These are phyloP conservation scores for Deakozyma indianensis DNA, from an alignment of 805 yeast species.

Conservation along the genomic window DNA sequence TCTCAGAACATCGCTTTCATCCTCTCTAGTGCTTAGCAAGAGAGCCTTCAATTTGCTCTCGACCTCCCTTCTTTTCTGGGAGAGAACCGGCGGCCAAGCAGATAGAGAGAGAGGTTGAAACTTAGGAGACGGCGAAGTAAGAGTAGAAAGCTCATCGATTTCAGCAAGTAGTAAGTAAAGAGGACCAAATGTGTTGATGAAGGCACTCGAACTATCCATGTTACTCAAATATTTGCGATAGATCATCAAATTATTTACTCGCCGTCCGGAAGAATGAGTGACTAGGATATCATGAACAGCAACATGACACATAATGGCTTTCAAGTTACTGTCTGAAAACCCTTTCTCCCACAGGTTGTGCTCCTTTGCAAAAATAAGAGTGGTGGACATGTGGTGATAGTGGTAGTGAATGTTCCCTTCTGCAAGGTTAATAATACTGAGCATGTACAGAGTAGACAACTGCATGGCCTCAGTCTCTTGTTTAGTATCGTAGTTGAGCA, in stretches of 20 bases:
- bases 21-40: not conserved
- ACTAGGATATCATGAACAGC: not conserved
- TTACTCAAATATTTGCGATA: constrained; percentile 1
- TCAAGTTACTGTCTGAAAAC: not conserved
- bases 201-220: not conserved
- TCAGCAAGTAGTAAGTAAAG: not conserved
- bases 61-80: not conserved
- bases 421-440: not conserved
- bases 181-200: constrained; percentile 1
- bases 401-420: not conserved
- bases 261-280: not conserved
- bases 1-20: not conserved
- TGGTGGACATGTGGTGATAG: not conserved
- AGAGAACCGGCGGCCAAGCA: not conserved
- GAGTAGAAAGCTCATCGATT: not conserved
- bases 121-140: not conserved
- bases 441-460: not conserved
- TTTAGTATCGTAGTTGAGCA: not conserved
- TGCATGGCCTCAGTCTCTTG: not conserved
- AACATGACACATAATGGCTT: not conserved
- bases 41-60: not conserved
- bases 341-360: not conserved
- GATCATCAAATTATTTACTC: not conserved
- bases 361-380: not conserved
- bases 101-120: not conserved